Percentiles rank a stretch among this genome's conserved stretches.
phyloP scores from a whole-genome alignment of 805 yeast genomes.

The Tetrapisispora namnaoensis region DNA sequence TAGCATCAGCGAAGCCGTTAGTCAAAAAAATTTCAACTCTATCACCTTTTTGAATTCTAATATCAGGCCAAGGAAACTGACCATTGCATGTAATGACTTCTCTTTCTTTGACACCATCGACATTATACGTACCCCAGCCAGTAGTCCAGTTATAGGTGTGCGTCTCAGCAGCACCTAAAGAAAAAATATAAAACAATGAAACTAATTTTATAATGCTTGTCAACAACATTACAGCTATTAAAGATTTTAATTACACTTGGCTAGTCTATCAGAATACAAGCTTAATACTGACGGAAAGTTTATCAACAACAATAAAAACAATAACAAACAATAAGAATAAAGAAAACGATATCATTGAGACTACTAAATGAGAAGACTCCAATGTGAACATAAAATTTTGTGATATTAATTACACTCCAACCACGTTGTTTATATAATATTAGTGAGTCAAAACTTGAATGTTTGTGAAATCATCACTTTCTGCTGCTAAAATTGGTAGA shows the following conservation, averaged over 20 bases:
- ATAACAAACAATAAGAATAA: no score
- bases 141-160: conserved; percentile 59
- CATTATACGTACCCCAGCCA: conserved; percentile 42
- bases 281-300: no score
- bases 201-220: background rate
- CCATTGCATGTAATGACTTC: conserved; percentile 39
- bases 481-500: no score
- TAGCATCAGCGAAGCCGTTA: conserved; percentile 58
- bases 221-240: background rate
- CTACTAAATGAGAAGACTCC: no score
- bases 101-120: conserved; percentile 33
- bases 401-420: no score
- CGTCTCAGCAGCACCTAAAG: conserved; percentile 27
- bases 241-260: background rate
- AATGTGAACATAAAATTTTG: no score
- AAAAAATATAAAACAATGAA: background rate
- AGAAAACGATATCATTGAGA: no score
- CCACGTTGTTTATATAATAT: no score
- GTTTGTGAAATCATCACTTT: no score
- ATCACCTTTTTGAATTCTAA: conserved; percentile 73
- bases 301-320: no score
- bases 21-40: conserved; percentile 59
- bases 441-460: no score
- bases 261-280: no score
- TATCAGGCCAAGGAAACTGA: conserved; percentile 76